Evolutionary conservation across 768 basidiomycete genomes (phyloP).

Genomic region (Lactifluus subvellereus): DNA sequence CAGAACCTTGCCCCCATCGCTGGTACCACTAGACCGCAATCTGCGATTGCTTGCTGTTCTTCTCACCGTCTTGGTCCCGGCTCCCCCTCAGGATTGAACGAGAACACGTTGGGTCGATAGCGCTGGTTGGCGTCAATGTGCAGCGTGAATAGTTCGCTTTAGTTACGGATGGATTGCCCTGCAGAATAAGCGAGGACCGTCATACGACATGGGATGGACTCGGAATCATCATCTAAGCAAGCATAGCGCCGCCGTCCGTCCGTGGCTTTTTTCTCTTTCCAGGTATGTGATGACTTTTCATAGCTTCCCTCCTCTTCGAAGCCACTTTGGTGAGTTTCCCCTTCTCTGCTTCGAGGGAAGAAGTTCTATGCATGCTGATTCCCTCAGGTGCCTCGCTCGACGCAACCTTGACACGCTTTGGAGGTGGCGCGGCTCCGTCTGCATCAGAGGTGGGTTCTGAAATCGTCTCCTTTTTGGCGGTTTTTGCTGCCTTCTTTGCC

Average conservation of each 20-base stretch:
- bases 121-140: no score
- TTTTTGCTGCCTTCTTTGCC: slow-evolving; percentile 19
- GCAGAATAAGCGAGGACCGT: no score
- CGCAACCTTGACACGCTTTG: neutral
- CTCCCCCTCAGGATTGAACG: no score
- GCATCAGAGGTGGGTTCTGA: neutral
- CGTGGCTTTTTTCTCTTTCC: neutral
- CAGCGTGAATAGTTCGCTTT: no score
- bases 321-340: neutral
- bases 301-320: neutral
- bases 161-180: no score
- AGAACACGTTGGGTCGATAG: no score
- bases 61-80: no score
- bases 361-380: neutral
- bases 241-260: neutral
- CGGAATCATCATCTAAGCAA: neutral
- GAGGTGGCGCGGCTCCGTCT: neutral
- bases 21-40: no score
- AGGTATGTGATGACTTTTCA: neutral
- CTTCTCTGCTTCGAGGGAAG: neutral
- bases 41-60: no score
- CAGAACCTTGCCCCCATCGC: no score
- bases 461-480: neutral
- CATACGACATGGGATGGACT: neutral
- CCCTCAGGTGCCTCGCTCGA: neutral